Conservation (phyloP, 176 grass and related monocot species). For the Triticum urartu region DNA sequence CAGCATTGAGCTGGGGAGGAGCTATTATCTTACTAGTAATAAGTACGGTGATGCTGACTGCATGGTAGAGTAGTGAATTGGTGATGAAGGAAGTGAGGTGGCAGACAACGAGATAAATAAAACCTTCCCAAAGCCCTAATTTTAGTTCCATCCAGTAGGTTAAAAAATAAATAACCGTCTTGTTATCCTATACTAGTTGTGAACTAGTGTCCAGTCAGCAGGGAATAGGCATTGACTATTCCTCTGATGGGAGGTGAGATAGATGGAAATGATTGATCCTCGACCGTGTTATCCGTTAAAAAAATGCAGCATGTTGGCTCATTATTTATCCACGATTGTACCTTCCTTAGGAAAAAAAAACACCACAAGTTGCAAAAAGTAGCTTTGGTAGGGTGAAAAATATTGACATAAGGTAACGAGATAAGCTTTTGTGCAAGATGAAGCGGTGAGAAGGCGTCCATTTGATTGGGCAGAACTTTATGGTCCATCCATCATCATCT, state of each 20-base stretch:
- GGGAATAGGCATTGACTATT: not conserved
- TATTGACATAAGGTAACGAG: not conserved
- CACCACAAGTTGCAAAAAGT: not conserved
- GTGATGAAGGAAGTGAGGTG: not conserved
- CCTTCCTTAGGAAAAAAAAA: not conserved
- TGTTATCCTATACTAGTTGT: not conserved
- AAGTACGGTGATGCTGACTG: slow-evolving; percentile 7
- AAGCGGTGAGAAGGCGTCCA: not conserved
- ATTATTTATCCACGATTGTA: not conserved
- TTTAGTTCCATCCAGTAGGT: slow-evolving; percentile 3
- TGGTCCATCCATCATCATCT: slow-evolving; percentile 33
- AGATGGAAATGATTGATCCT: slow-evolving; percentile 17
- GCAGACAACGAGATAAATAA: slow-evolving; percentile 11
- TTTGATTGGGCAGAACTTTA: slow-evolving; percentile 24
- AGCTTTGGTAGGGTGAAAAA: not conserved
- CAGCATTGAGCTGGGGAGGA: not conserved
- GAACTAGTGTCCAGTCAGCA: not conserved
- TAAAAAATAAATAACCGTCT: not conserved
- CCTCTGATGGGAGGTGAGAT: not conserved
- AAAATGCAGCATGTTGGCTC: not conserved
- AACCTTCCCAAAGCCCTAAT: slow-evolving; percentile 1
- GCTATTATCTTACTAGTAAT: not conserved
- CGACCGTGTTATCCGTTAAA: not conserved
- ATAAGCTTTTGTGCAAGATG: slow-evolving; percentile 13
- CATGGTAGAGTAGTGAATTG: not conserved